Percentiles rank a stretch among this genome's conserved stretches.
Evolutionary conservation across 805 yeast species (phyloP).

Genomic region (Candida patagonica): DNA sequence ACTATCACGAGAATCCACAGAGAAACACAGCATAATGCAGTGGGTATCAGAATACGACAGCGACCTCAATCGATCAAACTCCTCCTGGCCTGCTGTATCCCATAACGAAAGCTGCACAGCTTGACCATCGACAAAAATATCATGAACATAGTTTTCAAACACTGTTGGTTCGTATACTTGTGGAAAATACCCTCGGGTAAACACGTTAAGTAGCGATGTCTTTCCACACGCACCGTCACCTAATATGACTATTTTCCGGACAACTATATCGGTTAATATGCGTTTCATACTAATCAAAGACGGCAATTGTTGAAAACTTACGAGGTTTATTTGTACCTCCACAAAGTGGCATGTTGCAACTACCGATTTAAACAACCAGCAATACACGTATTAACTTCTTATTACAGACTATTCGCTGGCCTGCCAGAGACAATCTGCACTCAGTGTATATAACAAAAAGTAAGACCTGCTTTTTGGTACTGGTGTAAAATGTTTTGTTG

Average conservation of each 20-base stretch:
- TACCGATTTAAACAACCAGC: too few species aligned
- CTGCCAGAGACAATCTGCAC: too few species aligned
- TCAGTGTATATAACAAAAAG: too few species aligned
- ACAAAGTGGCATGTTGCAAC: conserved; percentile 32
- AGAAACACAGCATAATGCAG: conserved; percentile 91
- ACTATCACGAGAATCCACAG: conserved; percentile 90
- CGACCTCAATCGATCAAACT: conserved; percentile 88
- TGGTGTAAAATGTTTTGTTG: too few species aligned
- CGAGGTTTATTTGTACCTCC: conserved; percentile 34
- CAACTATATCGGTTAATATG: conserved; percentile 35
- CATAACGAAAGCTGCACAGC: conserved; percentile 87
- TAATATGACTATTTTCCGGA: conserved; percentile 84
- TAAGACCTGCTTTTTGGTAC: too few species aligned
- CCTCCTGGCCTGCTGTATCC: conserved; percentile 99
- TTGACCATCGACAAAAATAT: conserved; percentile 89
- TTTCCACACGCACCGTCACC: conserved; percentile 99
- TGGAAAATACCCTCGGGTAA: conserved; percentile 95
- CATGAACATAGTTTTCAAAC: conserved; percentile 94
- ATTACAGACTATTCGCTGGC: too few species aligned
- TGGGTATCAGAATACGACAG: conserved; percentile 92
- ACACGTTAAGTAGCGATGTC: conserved; percentile 87
- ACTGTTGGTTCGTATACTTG: conserved; percentile 98
- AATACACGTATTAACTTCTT: too few species aligned
- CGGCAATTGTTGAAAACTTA: conserved; percentile 16
- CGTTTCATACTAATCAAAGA: conserved; percentile 11